Percentiles rank a stretch among this genome's conserved stretches.
Evolutionary conservation across 345 rosid genomes (phyloP).

Genomic region (Eutrema heterophyllum): DNA sequence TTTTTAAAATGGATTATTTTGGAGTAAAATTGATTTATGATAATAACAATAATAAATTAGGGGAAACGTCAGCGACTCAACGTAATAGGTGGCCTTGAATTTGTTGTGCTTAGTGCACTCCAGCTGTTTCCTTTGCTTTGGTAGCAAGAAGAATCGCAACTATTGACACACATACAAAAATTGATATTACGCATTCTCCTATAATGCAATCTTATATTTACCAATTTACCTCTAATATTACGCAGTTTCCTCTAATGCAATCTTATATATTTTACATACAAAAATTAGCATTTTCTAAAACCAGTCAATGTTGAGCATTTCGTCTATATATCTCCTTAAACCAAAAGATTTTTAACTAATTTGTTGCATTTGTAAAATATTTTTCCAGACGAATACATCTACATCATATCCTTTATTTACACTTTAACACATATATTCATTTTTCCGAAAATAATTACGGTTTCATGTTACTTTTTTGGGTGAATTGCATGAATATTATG

Average conservation of each 20-base stretch:
- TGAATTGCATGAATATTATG: too few relatives aligned
- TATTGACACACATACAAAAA: background rate
- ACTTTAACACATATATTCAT: background rate
- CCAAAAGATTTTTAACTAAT: background rate
- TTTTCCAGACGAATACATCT: background rate
- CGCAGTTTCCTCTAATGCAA: background rate
- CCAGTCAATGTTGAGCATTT: background rate
- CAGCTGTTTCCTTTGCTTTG: slow-evolving; percentile 30
- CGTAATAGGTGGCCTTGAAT: slow-evolving; percentile 24
- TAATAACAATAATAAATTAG: slow-evolving; percentile 9
- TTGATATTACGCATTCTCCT: background rate
- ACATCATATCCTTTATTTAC: slow-evolving; percentile 3
- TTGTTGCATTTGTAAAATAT: background rate
- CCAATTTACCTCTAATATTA: too few relatives aligned
- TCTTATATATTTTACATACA: background rate
- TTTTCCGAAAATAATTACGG: background rate
- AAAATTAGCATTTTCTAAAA: background rate
- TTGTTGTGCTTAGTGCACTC: background rate
- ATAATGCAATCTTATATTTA: background rate
- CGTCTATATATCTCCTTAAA: too few relatives aligned
- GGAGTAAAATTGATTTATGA: background rate
- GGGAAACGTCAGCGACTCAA: slow-evolving; percentile 21
- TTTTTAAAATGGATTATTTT: background rate
- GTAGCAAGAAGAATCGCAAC: slow-evolving; percentile 21
- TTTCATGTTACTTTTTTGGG: background rate